phyloP scores from a whole-genome alignment of 345 rosid species.

The Sisymbrium altissimum region DNA sequence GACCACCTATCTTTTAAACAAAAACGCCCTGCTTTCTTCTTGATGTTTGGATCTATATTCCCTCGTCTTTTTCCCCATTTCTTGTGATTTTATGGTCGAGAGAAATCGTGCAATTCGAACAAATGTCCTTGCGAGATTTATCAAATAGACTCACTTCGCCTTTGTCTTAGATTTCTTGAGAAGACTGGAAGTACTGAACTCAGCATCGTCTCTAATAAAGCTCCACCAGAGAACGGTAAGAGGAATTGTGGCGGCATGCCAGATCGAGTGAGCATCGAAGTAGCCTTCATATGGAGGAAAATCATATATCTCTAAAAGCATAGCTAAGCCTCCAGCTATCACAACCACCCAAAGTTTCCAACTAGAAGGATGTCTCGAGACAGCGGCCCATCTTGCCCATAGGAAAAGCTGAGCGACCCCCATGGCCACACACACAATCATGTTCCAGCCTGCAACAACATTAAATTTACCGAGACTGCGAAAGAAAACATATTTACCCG shows the following conservation, averaged over 20 bases:
- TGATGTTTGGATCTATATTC: neutral
- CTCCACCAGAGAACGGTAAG: slow-evolving; percentile 74
- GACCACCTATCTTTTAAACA: slow-evolving; percentile 12
- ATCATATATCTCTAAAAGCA: slow-evolving; percentile 73
- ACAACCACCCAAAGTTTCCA: slow-evolving; percentile 68
- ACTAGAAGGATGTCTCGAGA: slow-evolving; percentile 55
- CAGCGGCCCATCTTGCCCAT: slow-evolving; percentile 68
- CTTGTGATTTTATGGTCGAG: slow-evolving; percentile 4
- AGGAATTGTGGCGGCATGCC: slow-evolving; percentile 67
- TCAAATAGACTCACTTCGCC: slow-evolving; percentile 23
- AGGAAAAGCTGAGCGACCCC: slow-evolving; percentile 55
- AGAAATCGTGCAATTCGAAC: slow-evolving; percentile 5
- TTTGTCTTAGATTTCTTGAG: slow-evolving; percentile 45
- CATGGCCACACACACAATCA: slow-evolving; percentile 58
- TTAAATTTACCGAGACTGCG: neutral
- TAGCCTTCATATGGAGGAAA: slow-evolving; percentile 66
- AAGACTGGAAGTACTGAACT: slow-evolving; percentile 41
- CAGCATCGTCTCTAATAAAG: slow-evolving; percentile 65
- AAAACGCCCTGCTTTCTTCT: neutral
- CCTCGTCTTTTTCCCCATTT: neutral
- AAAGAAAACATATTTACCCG: neutral
- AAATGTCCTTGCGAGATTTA: neutral
- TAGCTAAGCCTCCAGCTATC: slow-evolving; percentile 54
- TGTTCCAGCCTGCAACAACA: slow-evolving; percentile 57
- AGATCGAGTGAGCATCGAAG: slow-evolving; percentile 67